A percentile compares a stretch with the other conserved stretches of the same genome.
Conservation (phyloP, 768 basidiomycete genomes). For the Amanita molliuscula region DNA sequence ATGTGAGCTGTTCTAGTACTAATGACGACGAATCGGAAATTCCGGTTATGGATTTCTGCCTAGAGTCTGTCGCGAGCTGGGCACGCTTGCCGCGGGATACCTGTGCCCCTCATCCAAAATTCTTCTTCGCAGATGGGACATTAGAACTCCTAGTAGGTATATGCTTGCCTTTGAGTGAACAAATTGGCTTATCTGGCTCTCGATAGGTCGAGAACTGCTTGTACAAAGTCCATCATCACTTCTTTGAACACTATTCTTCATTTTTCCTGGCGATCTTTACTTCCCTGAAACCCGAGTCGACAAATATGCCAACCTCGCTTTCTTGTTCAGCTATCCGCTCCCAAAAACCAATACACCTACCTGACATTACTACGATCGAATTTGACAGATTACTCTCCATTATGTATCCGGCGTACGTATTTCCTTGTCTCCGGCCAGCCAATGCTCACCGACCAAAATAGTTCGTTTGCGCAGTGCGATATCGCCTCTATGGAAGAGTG, state of each 20-base stretch:
- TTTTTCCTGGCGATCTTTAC: conserved; percentile 6
- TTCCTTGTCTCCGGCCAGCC: background rate
- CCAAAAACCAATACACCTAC: conserved; percentile 12
- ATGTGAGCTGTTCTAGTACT: conserved; percentile 1
- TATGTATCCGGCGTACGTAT: conserved; percentile 24
- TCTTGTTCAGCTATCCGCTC: background rate
- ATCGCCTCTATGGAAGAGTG: conserved; percentile 24
- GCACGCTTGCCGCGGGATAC: background rate
- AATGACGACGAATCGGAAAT: background rate
- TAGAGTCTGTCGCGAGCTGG: conserved; percentile 3
- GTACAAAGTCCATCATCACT: conserved; percentile 20
- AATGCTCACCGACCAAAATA: conserved; percentile 7
- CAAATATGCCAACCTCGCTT: background rate
- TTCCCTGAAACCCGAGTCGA: background rate
- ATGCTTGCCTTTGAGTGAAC: background rate
- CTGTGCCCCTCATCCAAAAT: conserved; percentile 12
- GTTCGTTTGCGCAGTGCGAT: conserved; percentile 19
- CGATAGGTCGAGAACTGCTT: conserved; percentile 16
- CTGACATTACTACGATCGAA: conserved; percentile 27
- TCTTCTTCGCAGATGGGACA: conserved; percentile 16
- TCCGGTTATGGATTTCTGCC: background rate
- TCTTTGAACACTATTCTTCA: conserved; percentile 16
- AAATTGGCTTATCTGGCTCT: background rate
- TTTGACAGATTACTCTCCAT: conserved; percentile 23
- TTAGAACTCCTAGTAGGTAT: conserved; percentile 12